Evolutionary conservation across 2,329 filamentous ascomycete genomes (phyloP).

Genomic region (Aspergillus melleus): DNA sequence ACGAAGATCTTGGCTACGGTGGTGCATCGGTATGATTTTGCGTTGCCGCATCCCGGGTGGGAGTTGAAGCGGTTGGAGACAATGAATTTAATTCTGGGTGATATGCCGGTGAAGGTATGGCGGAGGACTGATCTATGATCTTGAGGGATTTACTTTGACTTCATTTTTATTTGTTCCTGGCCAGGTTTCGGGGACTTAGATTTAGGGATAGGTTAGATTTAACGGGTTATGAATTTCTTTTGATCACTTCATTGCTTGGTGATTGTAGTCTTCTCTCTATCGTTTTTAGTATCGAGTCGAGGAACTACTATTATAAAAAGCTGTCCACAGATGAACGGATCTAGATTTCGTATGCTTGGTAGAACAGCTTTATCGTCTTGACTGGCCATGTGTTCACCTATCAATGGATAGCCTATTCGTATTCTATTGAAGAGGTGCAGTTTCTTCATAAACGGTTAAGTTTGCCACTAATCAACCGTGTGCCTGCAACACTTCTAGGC

Average conservation of each 20-base stretch:
- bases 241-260: neutral
- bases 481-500: too few relatives aligned
- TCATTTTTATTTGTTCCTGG: neutral
- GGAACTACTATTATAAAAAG: neutral
- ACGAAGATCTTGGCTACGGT: conserved; percentile 49
- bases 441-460: too few relatives aligned
- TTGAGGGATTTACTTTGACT: neutral
- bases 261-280: neutral
- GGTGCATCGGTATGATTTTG: conserved; percentile 34
- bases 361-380: too few relatives aligned
- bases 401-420: too few relatives aligned
- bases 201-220: neutral
- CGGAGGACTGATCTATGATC: conserved; percentile 11
- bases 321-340: too few relatives aligned
- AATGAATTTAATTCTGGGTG: conserved; percentile 33
- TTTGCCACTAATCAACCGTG: too few relatives aligned
- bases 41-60: conserved; percentile 26
- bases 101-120: conserved; percentile 34
- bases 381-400: too few relatives aligned
- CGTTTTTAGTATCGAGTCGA: neutral
- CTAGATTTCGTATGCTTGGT: too few relatives aligned
- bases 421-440: too few relatives aligned
- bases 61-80: conserved; percentile 29
- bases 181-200: neutral
- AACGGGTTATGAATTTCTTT: neutral